Conservation (phyloP, 208 protist genomes). For the Acanthamoeba culbertsoni region DNA sequence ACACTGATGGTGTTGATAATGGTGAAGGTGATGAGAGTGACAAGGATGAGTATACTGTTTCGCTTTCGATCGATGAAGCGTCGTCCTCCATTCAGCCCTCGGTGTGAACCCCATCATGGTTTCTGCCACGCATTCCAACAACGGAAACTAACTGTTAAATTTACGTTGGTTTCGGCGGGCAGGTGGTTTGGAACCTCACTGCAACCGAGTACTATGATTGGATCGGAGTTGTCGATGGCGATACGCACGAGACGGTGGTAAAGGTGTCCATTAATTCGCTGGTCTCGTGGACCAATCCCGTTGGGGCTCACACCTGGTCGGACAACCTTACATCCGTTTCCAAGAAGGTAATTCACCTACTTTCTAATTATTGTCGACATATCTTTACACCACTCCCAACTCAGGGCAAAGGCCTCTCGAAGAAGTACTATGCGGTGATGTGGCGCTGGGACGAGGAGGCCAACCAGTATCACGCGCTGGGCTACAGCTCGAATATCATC, state of each 20-base stretch:
- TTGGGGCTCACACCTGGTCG: neutral
- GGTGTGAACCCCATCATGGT: neutral
- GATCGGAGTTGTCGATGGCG: neutral
- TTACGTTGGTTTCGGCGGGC: neutral
- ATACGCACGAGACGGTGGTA: neutral
- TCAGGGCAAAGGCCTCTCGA: neutral
- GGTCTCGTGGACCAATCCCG: neutral
- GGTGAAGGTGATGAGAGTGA: neutral
- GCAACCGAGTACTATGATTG: neutral
- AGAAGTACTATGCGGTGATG: neutral
- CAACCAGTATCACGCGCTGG: neutral
- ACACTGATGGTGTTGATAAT: no score
- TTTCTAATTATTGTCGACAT: no score
- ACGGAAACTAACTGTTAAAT: neutral
- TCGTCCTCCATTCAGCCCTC: neutral
- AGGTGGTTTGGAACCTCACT: neutral
- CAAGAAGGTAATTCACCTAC: no score
- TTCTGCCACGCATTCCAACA: neutral
- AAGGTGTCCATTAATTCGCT: neutral
- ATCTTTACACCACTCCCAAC: neutral
- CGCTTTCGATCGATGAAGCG: neutral
- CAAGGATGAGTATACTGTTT: neutral
- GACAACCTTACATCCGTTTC: neutral
- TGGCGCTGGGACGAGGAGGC: neutral
- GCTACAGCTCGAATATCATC: neutral